These are phyloP conservation scores for Capsicum baccatum DNA, from an alignment of 257 asterid genomes.

Conservation along the genomic window DNA sequence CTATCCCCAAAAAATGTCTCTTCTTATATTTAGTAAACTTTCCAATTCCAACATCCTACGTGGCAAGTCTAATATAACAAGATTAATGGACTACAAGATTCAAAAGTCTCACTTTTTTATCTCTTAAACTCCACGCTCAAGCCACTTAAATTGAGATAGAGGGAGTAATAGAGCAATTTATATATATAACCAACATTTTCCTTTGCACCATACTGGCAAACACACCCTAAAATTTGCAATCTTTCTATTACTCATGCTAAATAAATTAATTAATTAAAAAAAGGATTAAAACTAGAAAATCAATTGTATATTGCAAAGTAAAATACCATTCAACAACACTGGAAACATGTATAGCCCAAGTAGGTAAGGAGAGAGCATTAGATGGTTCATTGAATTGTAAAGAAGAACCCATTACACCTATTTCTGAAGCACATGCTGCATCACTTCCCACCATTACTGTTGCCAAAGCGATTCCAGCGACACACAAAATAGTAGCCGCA, in stretches of 20 bases:
- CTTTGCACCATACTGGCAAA: not conserved
- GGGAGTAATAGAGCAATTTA: too few species aligned
- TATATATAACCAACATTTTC: not conserved
- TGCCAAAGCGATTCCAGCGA: slow-evolving; percentile 64
- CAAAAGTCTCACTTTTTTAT: too few species aligned
- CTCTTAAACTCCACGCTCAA: too few species aligned
- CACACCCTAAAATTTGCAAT: not conserved
- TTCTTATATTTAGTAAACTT: too few species aligned
- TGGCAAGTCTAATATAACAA: too few species aligned
- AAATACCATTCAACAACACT: slow-evolving; percentile 92
- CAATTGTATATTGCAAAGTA: not conserved
- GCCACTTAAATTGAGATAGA: too few species aligned
- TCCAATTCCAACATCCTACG: too few species aligned
- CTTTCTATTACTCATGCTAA: not conserved
- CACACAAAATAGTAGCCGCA: slow-evolving; percentile 51
- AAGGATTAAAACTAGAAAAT: not conserved
- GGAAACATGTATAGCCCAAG: slow-evolving; percentile 96
- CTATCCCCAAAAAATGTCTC: too few species aligned
- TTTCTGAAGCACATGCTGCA: slow-evolving; percentile 59
- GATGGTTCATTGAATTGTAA: slow-evolving; percentile 69
- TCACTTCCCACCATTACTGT: slow-evolving; percentile 45
- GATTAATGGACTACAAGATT: too few species aligned
- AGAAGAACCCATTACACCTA: slow-evolving; percentile 45
- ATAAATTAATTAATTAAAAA: not conserved
- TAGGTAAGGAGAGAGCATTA: slow-evolving; percentile 96